phyloP scores from a whole-genome alignment of 345 rosid genomes.

The Luvunga scandens region DNA sequence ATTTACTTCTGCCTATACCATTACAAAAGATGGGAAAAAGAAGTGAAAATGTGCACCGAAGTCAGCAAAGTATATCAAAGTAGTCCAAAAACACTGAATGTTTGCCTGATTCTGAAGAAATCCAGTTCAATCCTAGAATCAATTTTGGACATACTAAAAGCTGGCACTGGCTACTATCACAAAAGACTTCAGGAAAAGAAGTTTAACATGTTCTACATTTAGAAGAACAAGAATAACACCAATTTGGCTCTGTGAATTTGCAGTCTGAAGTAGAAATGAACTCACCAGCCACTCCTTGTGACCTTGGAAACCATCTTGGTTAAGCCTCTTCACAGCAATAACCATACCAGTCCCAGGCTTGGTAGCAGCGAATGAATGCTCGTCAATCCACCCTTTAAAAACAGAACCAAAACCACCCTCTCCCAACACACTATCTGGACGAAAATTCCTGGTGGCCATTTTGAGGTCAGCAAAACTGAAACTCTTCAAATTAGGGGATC shows the following conservation, averaged over 20 bases:
- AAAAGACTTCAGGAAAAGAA: neutral
- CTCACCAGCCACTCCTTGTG: conserved; percentile 85
- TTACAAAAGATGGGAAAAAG: neutral
- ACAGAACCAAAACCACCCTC: conserved; percentile 87
- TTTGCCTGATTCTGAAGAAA: conserved; percentile 6
- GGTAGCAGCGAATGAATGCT: conserved; percentile 47
- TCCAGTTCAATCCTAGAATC: neutral
- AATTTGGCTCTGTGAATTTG: neutral
- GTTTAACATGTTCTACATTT: neutral
- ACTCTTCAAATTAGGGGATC: conserved; percentile 52
- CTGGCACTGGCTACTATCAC: neutral
- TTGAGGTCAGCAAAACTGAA: conserved; percentile 51
- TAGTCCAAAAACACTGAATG: neutral
- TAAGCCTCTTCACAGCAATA: conserved; percentile 74
- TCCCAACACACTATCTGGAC: conserved; percentile 68
- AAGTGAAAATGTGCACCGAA: conserved; percentile 4
- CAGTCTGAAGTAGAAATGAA: conserved; percentile 18
- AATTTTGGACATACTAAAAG: neutral
- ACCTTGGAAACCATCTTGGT: conserved; percentile 63
- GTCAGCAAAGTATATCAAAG: neutral
- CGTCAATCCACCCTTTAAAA: conserved; percentile 76
- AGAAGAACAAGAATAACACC: conserved; percentile 2
- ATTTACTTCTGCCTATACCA: conserved; percentile 67
- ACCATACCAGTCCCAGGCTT: conserved; percentile 74
- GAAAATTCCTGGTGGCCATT: conserved; percentile 64